These are phyloP conservation scores for Peniophora sp. DNA, from an alignment of 1,284 basidiomycete genomes.

Conservation along the genomic window DNA sequence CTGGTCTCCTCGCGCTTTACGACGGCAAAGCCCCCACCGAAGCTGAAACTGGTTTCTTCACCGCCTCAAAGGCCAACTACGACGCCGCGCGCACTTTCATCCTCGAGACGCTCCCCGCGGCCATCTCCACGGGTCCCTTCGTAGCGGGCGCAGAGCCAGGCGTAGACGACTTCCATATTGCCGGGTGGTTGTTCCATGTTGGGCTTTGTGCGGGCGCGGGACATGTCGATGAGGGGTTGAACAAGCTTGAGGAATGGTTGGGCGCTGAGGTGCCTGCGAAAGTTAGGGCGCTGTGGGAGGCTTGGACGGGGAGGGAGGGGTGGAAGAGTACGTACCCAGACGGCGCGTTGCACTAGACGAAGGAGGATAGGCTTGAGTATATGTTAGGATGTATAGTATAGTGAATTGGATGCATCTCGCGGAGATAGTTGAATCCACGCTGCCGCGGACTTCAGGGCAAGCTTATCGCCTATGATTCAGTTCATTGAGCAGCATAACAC, in stretches of 20 bases:
- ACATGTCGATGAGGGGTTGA: conserved; percentile 26
- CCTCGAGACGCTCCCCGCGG: conserved; percentile 28
- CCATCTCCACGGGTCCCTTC: conserved; percentile 38
- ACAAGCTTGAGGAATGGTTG: conserved; percentile 32
- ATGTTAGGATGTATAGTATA: too few species aligned
- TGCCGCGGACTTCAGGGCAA: too few species aligned
- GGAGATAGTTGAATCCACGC: too few species aligned
- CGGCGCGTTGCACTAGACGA: conserved; percentile 32
- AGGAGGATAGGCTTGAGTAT: too few species aligned
- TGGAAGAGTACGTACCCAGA: conserved; percentile 48
- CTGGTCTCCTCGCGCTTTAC: conserved; percentile 36
- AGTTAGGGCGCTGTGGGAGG: conserved; percentile 34
- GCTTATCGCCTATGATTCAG: too few species aligned
- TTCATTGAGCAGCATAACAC: too few species aligned
- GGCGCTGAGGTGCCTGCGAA: conserved; percentile 29
- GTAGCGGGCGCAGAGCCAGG: conserved; percentile 39
- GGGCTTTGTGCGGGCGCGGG: conserved; percentile 26
- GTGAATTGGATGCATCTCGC: too few species aligned
- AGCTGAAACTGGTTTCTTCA: conserved; percentile 32
- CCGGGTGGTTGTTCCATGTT: conserved; percentile 43
- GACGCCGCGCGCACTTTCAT: conserved; percentile 29
- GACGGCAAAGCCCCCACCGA: conserved; percentile 27
- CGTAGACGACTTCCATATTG: conserved; percentile 49
- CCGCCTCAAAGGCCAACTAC: conserved; percentile 31
- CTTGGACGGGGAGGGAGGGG: conserved; percentile 47